Evolutionary conservation across 495 filamentous ascomycete genomes (phyloP), one percentile per base, ranked within the genome.

Genomic region (Tuber microsphaerosporum): DNA sequence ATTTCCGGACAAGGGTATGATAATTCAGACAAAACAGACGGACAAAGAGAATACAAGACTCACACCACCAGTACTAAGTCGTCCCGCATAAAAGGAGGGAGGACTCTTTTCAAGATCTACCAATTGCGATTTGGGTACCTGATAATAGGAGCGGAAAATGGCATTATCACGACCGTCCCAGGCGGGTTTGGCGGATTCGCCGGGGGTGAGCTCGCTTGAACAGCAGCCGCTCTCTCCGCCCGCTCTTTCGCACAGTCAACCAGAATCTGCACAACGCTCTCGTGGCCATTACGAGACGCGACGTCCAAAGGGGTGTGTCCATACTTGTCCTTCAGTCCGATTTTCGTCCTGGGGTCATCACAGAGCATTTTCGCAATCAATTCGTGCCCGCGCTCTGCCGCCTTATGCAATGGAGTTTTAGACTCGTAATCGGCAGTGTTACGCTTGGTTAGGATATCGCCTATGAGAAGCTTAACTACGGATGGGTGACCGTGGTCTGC

Each of bases 361-460:
- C 46, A 51, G 70, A 71, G 43, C 2, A 71, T 39, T 42, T 71
- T 19, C 39, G 26, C 16, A 12, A 71, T 17, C 4, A 1, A n/a
- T n/a, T 43, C 70, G 39, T 43, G 34, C 39, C 17, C 70, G 9
- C 70, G 70, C 26, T 71, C 70, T 44, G 43, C 70, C 14, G 70
- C 70, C 39, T 44, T n/a, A 14, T 71, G 70, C 20, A 71, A 37
- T 39, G 70, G 70, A 20, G 70, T 71, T 12, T 39, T 71, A 6
- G 9, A 4, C 9, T 71, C 26, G 6, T 14, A 16, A 37, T 71
- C 70, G 12, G 10, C 8, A 12, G 6, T n/a, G 34, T 43, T 43
- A 42, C 37, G 70, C 2, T 17, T 2, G n/a, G 46, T 51, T 1
- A 51, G 46, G 20, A 51, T 51, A 20, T 8, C 20, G 22, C 20